Evolutionary conservation across 2,329 filamentous ascomycete genomes (phyloP).

Genomic region (Diaporthe capsici): DNA sequence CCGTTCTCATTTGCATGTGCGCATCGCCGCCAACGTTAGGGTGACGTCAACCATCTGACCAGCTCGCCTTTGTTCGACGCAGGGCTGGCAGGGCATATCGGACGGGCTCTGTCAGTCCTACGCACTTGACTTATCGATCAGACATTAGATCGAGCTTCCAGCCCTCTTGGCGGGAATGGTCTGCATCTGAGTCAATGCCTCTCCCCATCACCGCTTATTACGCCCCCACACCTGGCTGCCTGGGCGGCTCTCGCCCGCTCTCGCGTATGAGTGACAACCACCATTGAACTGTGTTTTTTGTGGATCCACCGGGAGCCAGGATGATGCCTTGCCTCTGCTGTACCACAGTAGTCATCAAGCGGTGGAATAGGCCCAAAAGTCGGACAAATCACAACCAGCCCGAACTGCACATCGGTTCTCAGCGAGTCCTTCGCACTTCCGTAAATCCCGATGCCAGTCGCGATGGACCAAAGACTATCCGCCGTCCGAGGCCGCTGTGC

Average conservation of each 20-base stretch:
- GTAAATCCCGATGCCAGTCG: conserved; percentile 3
- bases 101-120: not conserved
- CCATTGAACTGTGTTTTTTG: not conserved
- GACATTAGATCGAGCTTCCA: not conserved
- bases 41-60: conserved; percentile 29
- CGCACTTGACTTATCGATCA: not conserved
- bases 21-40: conserved; percentile 2
- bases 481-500: conserved; percentile 1
- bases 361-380: conserved; percentile 9
- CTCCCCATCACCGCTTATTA: not conserved
- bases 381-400: conserved; percentile 8
- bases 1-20: not conserved
- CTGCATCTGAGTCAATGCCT: conserved; percentile 8
- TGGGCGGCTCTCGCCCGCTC: not conserved
- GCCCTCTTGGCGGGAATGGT: conserved; percentile 3
- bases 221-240: not conserved
- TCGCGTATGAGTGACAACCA: not conserved
- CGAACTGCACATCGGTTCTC: not conserved
- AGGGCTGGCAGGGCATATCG: not conserved
- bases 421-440: not conserved
- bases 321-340: not conserved
- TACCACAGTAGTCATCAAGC: not conserved
- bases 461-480: conserved; percentile 20
- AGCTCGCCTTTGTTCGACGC: not conserved
- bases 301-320: not conserved